Evolutionary conservation across 495 filamentous ascomycete genomes (phyloP).

Genomic region (Penicillium odoratum): DNA sequence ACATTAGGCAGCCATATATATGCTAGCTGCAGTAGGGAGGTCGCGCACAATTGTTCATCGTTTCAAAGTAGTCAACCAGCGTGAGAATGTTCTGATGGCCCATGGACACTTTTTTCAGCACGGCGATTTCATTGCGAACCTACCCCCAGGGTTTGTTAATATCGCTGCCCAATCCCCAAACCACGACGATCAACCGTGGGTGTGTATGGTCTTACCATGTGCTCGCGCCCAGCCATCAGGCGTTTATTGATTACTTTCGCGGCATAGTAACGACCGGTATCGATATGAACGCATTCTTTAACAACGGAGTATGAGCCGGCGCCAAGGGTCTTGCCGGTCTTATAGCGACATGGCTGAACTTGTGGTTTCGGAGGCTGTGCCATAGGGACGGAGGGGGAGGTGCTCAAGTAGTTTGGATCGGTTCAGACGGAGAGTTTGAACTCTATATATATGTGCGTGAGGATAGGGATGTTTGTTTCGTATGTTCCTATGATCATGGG

Average conservation of each 20-base stretch:
- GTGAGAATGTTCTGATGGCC: constrained; percentile 98
- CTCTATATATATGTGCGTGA: too few relatives aligned
- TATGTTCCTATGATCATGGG: constrained; percentile 14
- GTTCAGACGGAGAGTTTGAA: not conserved
- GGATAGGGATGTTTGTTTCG: not conserved
- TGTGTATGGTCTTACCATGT: constrained; percentile 70
- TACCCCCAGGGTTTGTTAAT: constrained; percentile 28
- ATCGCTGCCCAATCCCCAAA: not conserved
- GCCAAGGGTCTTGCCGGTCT: constrained; percentile 96
- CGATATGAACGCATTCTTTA: constrained; percentile 99
- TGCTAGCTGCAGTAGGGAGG: not conserved
- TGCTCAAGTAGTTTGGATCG: not conserved
- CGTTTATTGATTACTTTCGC: constrained; percentile 99
- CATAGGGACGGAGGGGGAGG: constrained; percentile 25
- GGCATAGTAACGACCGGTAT: constrained; percentile 96
- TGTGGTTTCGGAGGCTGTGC: constrained; percentile 54
- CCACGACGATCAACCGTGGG: not conserved
- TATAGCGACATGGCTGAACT: constrained; percentile 85
- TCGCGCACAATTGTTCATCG: constrained; percentile 86
- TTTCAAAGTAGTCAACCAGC: constrained; percentile 98
- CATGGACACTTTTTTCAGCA: constrained; percentile 95
- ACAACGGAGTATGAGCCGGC: constrained; percentile 97
- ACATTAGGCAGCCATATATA: not conserved
- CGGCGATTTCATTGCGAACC: constrained; percentile 98
- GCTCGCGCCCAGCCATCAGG: constrained; percentile 94